Percentiles rank a stretch among this genome's conserved stretches.
Conservation (phyloP, 306 rosid genomes). For the Acacia acuminata region DNA sequence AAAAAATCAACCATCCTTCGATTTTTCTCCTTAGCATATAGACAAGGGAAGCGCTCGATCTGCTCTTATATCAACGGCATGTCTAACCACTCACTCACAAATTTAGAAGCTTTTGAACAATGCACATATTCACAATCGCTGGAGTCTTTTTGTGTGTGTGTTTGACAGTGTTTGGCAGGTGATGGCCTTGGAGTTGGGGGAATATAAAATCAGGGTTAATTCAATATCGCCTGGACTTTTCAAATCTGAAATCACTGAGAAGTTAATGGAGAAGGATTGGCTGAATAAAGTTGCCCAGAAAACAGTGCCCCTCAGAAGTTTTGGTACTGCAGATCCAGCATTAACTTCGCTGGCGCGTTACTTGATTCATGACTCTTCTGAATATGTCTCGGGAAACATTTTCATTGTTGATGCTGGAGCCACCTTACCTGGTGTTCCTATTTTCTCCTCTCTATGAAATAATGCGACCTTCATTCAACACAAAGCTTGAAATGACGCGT, state of each 20-base stretch:
- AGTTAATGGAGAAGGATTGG: slow-evolving; percentile 70
- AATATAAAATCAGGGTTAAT: slow-evolving; percentile 74
- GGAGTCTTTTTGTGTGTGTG: background rate
- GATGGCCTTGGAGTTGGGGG: slow-evolving; percentile 85
- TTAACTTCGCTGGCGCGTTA: slow-evolving; percentile 73
- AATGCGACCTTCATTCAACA: slow-evolving; percentile 2
- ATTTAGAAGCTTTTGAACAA: background rate
- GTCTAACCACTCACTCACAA: background rate
- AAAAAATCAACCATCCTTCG: background rate
- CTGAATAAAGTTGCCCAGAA: slow-evolving; percentile 52
- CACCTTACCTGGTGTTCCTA: slow-evolving; percentile 71
- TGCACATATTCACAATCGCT: slow-evolving; percentile 11
- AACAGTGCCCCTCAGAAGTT: slow-evolving; percentile 56
- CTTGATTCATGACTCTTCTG: slow-evolving; percentile 74
- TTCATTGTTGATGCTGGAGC: slow-evolving; percentile 71
- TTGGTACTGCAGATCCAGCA: slow-evolving; percentile 70
- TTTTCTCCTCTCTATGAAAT: slow-evolving; percentile 71
- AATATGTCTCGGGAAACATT: slow-evolving; percentile 66
- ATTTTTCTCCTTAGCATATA: background rate
- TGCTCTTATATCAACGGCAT: background rate
- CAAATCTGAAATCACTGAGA: slow-evolving; percentile 75
- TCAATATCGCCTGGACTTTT: slow-evolving; percentile 78
- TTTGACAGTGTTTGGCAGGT: slow-evolving; percentile 42
- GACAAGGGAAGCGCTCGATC: background rate
- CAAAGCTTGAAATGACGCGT: background rate